Conservation (phyloP, 768 basidiomycete species). For the Pleurotus eryngii region DNA sequence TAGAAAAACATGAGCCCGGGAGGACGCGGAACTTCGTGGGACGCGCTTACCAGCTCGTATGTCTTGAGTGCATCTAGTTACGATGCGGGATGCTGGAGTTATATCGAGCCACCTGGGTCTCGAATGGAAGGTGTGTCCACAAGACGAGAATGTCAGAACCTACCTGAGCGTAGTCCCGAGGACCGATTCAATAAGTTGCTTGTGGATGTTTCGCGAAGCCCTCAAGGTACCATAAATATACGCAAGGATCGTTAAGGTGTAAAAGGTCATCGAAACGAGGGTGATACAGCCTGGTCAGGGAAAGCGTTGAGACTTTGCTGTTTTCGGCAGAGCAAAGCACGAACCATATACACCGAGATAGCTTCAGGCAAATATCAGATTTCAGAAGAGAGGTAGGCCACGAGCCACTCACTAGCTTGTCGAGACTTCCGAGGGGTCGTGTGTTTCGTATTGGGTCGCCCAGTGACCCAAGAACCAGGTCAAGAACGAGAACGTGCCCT, state of each 20-base stretch:
- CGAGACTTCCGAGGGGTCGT: conserved; percentile 16
- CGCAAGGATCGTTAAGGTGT: conserved; percentile 21
- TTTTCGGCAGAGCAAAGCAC: no score
- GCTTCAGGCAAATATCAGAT: not conserved
- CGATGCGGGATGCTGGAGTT: conserved; percentile 32
- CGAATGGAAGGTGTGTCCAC: not conserved
- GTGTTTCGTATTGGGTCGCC: conserved; percentile 15
- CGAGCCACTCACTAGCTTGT: conserved; percentile 17
- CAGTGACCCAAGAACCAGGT: conserved; percentile 25
- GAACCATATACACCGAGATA: no score
- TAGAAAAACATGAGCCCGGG: no score
- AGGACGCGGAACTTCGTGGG: no score
- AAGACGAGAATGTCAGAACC: conserved; percentile 1
- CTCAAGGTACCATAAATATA: conserved; percentile 35
- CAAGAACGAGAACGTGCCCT: conserved; percentile 11
- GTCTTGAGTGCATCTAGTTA: conserved; percentile 44
- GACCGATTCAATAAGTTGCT: conserved; percentile 33
- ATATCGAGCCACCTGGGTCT: conserved; percentile 23
- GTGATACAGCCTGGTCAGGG: conserved; percentile 10
- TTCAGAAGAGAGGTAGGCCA: conserved; percentile 12
- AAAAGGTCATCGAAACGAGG: conserved; percentile 21
- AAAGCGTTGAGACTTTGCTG: no score
- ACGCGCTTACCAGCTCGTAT: conserved; percentile 27
- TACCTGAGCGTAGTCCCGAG: conserved; percentile 45
- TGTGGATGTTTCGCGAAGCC: conserved; percentile 40